Evolutionary conservation across 257 asterid species (phyloP).

Genomic region (Dorcoceras hygrometricum): DNA sequence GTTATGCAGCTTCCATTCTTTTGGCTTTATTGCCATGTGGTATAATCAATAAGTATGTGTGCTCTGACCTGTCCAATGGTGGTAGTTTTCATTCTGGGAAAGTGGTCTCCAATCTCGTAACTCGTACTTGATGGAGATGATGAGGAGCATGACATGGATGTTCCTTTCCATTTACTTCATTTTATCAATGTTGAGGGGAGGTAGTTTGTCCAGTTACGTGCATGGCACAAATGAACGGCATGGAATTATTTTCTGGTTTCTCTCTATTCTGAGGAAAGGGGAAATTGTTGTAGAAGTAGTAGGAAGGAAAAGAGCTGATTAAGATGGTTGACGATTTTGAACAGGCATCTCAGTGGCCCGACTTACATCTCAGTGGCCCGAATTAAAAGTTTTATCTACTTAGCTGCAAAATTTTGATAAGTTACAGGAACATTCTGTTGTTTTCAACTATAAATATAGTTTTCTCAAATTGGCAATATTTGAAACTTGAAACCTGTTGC

Average conservation of each 20-base stretch:
- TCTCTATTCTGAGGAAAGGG: not conserved
- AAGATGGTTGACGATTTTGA: not conserved
- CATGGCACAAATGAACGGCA: not conserved
- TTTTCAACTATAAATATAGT: not conserved
- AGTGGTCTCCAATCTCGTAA: not conserved
- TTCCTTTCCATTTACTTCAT: not conserved
- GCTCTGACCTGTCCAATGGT: not conserved
- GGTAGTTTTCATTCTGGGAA: not conserved
- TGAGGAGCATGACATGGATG: constrained; percentile 11
- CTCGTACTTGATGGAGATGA: not conserved
- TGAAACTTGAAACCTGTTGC: not conserved
- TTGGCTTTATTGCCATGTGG: not conserved
- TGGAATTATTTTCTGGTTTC: not conserved
- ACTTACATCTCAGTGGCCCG: not conserved
- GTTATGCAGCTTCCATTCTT: not conserved
- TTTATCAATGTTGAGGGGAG: not conserved
- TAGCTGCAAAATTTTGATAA: not conserved
- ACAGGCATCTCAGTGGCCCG: not conserved
- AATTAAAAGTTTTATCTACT: not conserved
- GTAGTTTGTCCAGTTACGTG: not conserved
- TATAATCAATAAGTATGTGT: not conserved
- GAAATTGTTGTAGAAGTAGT: not conserved
- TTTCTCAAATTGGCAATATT: not conserved
- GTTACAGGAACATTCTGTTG: not conserved
- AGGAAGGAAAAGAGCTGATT: not conserved